These are phyloP conservation scores for Kodamaea alishanica DNA, from an alignment of 1,139 yeast species.

Conservation along the genomic window DNA sequence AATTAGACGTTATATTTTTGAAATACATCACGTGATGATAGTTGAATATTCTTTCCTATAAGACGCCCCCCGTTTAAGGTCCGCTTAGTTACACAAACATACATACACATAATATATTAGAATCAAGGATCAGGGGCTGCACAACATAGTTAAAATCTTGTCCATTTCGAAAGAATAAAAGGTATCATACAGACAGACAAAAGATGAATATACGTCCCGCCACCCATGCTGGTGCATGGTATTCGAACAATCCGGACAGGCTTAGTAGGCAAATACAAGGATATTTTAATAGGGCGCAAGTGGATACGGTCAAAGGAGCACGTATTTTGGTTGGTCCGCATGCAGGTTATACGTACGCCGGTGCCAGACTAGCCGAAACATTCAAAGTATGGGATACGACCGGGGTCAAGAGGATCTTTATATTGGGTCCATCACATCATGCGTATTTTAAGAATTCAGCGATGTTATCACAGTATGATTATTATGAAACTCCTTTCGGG, in stretches of 20 bases:
- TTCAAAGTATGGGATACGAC: slow-evolving; percentile 67
- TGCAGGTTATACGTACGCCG: slow-evolving; percentile 89
- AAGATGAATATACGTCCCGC: slow-evolving; percentile 53
- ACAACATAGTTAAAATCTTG: no score
- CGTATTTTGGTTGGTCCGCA: slow-evolving; percentile 67
- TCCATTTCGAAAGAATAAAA: no score
- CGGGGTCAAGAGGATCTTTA: slow-evolving; percentile 59
- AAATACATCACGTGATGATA: no score
- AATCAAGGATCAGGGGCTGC: no score
- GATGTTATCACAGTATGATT: slow-evolving; percentile 49
- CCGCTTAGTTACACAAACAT: no score
- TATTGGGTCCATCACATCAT: slow-evolving; percentile 93
- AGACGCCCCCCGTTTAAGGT: not conserved
- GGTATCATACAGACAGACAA: no score
- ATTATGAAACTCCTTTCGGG: slow-evolving; percentile 82
- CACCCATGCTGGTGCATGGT: slow-evolving; percentile 92
- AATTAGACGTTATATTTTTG: no score
- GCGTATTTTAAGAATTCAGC: slow-evolving; percentile 68
- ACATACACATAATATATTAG: no score
- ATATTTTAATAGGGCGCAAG: slow-evolving; percentile 31
- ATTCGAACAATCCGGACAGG: slow-evolving; percentile 42
- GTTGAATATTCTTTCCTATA: not conserved
- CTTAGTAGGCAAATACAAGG: slow-evolving; percentile 49
- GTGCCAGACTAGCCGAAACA: slow-evolving; percentile 72
- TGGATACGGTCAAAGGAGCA: slow-evolving; percentile 46